phyloP scores from a whole-genome alignment of 495 filamentous ascomycete genomes.

The Pseudotulostoma volvatum region DNA sequence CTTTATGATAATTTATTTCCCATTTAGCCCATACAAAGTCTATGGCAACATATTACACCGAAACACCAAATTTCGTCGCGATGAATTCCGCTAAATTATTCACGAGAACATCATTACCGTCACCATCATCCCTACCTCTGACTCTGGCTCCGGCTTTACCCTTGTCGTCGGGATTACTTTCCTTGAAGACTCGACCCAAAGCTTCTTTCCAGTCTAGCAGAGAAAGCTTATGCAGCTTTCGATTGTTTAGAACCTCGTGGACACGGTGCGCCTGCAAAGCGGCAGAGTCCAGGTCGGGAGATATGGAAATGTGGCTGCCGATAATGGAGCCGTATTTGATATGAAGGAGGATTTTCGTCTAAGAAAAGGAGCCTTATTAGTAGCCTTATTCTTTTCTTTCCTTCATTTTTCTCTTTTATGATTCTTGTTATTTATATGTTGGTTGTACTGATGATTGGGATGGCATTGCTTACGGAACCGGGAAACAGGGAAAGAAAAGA shows the following conservation, averaged over 20 bases:
- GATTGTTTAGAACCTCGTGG: conserved; percentile 21
- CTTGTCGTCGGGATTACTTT: too few relatives aligned
- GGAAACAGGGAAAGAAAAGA: too few relatives aligned
- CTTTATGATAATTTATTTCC: too few relatives aligned
- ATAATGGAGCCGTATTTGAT: conserved; percentile 28
- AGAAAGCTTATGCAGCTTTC: conserved; percentile 27
- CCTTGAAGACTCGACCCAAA: neutral
- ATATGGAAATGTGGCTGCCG: conserved; percentile 29
- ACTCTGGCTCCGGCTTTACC: too few relatives aligned
- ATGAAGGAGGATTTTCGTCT: conserved; percentile 25
- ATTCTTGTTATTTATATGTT: too few relatives aligned
- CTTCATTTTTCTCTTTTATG: neutral
- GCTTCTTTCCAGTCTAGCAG: conserved; percentile 15
- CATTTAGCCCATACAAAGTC: too few relatives aligned
- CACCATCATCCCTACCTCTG: too few relatives aligned
- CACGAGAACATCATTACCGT: neutral
- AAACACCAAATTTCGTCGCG: neutral
- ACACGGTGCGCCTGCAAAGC: conserved; percentile 21
- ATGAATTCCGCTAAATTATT: neutral
- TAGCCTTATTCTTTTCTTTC: neutral
- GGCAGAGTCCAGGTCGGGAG: conserved; percentile 17
- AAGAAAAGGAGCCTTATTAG: conserved; percentile 7
- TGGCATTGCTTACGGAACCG: too few relatives aligned
- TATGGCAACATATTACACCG: too few relatives aligned
- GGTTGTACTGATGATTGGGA: too few relatives aligned